Evolutionary conservation across 176 grass and related monocot species (phyloP).

Genomic region (Aegilops sharonensis): DNA sequence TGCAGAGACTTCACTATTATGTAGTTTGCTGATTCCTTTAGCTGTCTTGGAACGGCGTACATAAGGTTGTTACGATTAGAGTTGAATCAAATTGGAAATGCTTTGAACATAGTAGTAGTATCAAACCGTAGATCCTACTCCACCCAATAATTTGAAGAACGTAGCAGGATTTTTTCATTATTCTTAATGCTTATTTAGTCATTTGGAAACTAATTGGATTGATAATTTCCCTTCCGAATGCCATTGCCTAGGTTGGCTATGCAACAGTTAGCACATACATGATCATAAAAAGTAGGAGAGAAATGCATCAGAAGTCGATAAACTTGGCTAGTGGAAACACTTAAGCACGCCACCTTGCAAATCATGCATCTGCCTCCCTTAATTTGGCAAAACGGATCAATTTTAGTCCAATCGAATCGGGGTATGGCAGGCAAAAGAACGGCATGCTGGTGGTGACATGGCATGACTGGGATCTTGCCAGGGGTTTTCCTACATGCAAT

Average conservation of each 20-base stretch:
- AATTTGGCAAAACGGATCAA: neutral
- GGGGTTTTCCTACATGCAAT: neutral
- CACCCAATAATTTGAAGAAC: neutral
- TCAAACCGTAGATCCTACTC: neutral
- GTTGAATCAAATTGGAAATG: slow-evolving; percentile 11
- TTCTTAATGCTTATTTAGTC: neutral
- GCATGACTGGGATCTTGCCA: neutral
- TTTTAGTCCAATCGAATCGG: neutral
- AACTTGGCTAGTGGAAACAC: neutral
- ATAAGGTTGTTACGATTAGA: neutral
- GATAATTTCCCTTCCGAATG: slow-evolving; percentile 1
- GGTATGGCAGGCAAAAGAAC: neutral
- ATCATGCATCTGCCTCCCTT: neutral
- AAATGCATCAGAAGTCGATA: neutral
- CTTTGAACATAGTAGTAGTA: neutral
- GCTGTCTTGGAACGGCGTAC: neutral
- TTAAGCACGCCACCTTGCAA: neutral
- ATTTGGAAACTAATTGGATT: neutral
- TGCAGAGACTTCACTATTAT: neutral
- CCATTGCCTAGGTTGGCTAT: neutral
- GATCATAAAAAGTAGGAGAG: neutral
- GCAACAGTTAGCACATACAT: neutral
- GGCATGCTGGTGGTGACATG: neutral
- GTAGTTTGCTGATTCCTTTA: neutral
- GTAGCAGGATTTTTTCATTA: neutral